phyloP scores from a whole-genome alignment of 768 basidiomycete species.

The Suillus hirtellus region DNA sequence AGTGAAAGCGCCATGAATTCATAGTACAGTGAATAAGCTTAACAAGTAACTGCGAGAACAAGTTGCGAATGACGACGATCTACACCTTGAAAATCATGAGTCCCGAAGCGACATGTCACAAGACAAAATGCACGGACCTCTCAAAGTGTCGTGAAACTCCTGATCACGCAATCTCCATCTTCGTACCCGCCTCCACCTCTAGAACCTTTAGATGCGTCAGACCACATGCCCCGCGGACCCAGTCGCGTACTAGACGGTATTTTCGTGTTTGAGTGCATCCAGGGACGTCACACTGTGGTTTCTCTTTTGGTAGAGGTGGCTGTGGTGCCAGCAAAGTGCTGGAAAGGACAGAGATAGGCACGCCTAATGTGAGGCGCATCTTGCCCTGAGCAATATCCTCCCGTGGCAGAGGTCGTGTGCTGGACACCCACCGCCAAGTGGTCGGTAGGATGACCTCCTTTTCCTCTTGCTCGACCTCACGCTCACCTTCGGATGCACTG shows the following conservation, averaged over 20 bases:
- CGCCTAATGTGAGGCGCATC: slow-evolving; percentile 55
- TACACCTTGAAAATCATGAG: background rate
- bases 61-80: background rate
- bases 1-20: background rate
- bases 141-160: background rate
- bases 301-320: slow-evolving; percentile 14
- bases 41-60: background rate
- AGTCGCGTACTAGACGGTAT: slow-evolving; percentile 67
- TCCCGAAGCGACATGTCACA: background rate
- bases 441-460: slow-evolving; percentile 47
- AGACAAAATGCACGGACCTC: background rate
- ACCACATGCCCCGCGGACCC: slow-evolving; percentile 61
- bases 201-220: slow-evolving; percentile 62
- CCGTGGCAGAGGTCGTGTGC: slow-evolving; percentile 35
- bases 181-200: slow-evolving; percentile 31
- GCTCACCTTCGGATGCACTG: slow-evolving; percentile 31
- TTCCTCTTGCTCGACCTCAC: slow-evolving; percentile 28
- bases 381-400: slow-evolving; percentile 10
- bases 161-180: background rate
- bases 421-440: slow-evolving; percentile 76
- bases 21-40: background rate
- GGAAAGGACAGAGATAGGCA: slow-evolving; percentile 42
- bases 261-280: slow-evolving; percentile 59
- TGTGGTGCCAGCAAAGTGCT: slow-evolving; percentile 9
- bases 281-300: slow-evolving; percentile 49